Evolutionary conservation across 768 basidiomycete genomes (phyloP), one percentile per base, ranked within the genome.

Genomic region (Amanita phalloides): DNA sequence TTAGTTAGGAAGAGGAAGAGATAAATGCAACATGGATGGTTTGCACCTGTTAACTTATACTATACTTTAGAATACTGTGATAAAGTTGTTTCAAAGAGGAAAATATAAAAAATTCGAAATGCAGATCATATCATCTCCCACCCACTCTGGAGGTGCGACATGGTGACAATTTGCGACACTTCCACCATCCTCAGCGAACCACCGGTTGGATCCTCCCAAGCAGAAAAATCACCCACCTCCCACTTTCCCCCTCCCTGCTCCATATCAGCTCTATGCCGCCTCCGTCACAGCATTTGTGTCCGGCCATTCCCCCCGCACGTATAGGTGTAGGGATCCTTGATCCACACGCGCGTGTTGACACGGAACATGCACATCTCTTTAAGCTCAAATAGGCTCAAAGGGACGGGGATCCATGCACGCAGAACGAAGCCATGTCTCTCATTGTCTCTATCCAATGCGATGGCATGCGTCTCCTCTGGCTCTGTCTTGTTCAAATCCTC

Each of bases 351-450:
- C 39, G 49, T 41, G 4, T 50, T 41, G 20, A 50, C 6, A 20
- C 49, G 49, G 30, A 50, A 50, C 30, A 21, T 43, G 41, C 49
- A 50, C 26, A 41, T 50, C 21, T 50, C 49, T 11, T 35, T 50
- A 13, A 20, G 21, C 26, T 41, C 20, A 8, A 50, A 50, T n/a
- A 50, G 17, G 17, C 41, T 50, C 20, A 20, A 4, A 13, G 41
- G 49, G 10, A 50, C 30, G 41, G 49, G 49, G 5, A 50, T 41
- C 49, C 41, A 50, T 2, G 49, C 49, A 1, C 41, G 49, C 4
- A 50, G 38, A 4, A 23, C 9, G 38, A 50, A 50, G 8, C 49
- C 49, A n/a, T 41, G 49, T 33, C 33, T 33, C 11, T 33, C 33
- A 1, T 13, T 33, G 7, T 33, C 33, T n/a, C 28, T 39, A 1